Percentiles rank a stretch among this genome's conserved stretches.
phyloP scores from a whole-genome alignment of 1,284 basidiomycete genomes.

The Apiotrichum domesticum region DNA sequence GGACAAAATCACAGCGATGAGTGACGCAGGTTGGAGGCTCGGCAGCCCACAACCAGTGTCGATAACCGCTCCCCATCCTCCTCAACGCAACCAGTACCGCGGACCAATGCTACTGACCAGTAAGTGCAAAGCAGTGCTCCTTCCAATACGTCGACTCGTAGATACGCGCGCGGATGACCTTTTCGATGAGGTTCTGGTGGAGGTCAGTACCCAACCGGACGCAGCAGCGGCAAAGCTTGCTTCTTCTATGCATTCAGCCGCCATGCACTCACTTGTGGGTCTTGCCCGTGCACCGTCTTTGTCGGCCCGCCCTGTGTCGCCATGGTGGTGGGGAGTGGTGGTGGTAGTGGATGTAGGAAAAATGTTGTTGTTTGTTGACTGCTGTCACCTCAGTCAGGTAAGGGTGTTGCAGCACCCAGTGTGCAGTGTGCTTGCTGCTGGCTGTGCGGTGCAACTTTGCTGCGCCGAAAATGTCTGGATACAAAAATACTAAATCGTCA shows the following conservation, averaged over 20 bases:
- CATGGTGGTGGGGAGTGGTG: conserved; percentile 3
- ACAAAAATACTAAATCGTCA: too few species aligned
- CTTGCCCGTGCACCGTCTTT: conserved; percentile 76
- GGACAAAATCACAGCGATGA: not conserved
- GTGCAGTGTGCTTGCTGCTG: too few species aligned
- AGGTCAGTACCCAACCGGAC: not conserved
- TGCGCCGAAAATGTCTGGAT: too few species aligned
- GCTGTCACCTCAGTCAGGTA: too few species aligned
- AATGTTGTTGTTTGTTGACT: too few species aligned
- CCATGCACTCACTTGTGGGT: conserved; percentile 62
- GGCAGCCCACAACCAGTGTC: too few species aligned
- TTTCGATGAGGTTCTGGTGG: conserved; percentile 84
- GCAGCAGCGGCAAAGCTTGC: too few species aligned
- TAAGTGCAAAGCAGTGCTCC: conserved; percentile 88
- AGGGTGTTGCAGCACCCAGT: too few species aligned
- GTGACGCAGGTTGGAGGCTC: not conserved
- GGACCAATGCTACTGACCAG: conserved; percentile 53
- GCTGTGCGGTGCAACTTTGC: too few species aligned
- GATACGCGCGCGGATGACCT: conserved; percentile 89
- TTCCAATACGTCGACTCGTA: conserved; percentile 97
- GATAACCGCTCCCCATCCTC: too few species aligned
- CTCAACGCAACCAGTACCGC: too few species aligned
- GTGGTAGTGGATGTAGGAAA: not conserved
- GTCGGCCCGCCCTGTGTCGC: conserved; percentile 13
- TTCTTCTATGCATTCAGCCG: too few species aligned